Evolutionary conservation across 345 rosid genomes (phyloP).

Genomic region (Anacardium occidentale): DNA sequence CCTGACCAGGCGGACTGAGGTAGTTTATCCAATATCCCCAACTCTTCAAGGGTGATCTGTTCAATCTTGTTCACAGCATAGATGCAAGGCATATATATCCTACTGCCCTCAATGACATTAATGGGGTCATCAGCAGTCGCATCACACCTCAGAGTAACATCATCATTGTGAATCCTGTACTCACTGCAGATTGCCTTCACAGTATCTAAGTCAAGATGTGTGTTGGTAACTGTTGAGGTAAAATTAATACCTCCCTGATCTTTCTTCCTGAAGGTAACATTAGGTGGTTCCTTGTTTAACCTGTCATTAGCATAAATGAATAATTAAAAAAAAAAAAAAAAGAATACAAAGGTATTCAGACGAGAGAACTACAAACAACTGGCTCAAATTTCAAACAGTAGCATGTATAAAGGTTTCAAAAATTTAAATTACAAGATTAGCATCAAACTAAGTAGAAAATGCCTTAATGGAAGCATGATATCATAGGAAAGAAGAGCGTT

Average conservation of each 20-base stretch:
- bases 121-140: slow-evolving; percentile 99
- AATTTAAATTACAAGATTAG: not conserved
- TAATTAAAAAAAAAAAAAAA: too few species aligned
- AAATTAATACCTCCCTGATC: too few species aligned
- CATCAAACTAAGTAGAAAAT: not conserved
- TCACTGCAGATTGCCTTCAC: too few species aligned
- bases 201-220: too few species aligned
- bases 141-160: slow-evolving; percentile 71
- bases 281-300: too few species aligned
- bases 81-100: slow-evolving; percentile 97
- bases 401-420: not conserved
- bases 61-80: slow-evolving; percentile 93
- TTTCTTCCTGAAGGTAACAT: too few species aligned
- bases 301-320: too few species aligned
- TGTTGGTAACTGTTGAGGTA: too few species aligned
- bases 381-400: too few species aligned
- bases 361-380: too few species aligned
- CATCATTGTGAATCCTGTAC: too few species aligned
- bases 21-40: slow-evolving; percentile 92
- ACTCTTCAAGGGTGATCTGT: slow-evolving; percentile 92
- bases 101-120: slow-evolving; percentile 95
- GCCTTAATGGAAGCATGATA: not conserved
- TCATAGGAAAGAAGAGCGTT: not conserved
- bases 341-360: too few species aligned
- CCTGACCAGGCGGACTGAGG: slow-evolving; percentile 99